These are phyloP conservation scores for Aspergillus homomorphus DNA, from an alignment of 495 filamentous ascomycete genomes.

Conservation along the genomic window DNA sequence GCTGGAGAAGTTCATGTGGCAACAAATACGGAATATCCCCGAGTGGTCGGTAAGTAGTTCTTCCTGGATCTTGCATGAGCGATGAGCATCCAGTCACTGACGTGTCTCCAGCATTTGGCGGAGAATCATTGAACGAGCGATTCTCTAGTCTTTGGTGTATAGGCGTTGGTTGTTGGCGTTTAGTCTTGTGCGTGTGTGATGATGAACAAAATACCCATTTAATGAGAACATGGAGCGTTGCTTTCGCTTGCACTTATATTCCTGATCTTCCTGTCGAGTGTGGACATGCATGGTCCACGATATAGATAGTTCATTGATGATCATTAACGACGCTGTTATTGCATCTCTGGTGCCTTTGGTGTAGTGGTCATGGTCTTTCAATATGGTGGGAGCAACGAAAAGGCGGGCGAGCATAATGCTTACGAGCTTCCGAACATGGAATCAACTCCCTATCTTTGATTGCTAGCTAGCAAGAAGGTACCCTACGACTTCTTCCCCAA, in stretches of 20 bases:
- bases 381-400: not conserved
- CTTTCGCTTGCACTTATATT: constrained; percentile 8
- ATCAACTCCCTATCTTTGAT: not conserved
- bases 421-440: not conserved
- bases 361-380: not conserved
- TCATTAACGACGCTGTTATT: not conserved
- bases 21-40: constrained; percentile 85
- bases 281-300: constrained; percentile 5
- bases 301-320: not conserved
- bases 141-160: not conserved
- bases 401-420: not conserved
- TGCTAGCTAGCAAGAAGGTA: not conserved
- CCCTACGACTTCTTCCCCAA: constrained; percentile 39
- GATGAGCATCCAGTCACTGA: not conserved
- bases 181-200: constrained; percentile 10
- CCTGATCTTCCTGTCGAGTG: constrained; percentile 9
- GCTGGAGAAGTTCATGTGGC: constrained; percentile 95
- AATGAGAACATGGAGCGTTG: constrained; percentile 16
- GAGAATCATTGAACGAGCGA: constrained; percentile 36
- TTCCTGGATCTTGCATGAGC: not conserved
- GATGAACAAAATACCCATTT: constrained; percentile 24
- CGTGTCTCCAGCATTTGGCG: constrained; percentile 42
- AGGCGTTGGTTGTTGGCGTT: constrained; percentile 12
- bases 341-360: not conserved
- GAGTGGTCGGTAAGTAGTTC: constrained; percentile 81